Conservation (phyloP, 2,329 filamentous ascomycete genomes). For the Sporothrix sp. region DNA sequence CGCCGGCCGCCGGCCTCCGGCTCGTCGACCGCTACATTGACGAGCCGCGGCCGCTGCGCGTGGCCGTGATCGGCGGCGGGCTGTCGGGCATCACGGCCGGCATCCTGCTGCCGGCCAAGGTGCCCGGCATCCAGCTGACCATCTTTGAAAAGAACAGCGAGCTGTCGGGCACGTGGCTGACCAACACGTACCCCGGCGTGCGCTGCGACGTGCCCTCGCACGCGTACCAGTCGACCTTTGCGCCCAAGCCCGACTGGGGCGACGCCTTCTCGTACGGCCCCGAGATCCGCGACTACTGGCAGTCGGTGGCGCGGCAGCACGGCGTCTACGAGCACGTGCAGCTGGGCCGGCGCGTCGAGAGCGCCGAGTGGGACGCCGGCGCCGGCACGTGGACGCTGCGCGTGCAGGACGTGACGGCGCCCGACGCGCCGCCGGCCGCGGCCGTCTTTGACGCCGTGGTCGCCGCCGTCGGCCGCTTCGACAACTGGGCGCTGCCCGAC, state of each 20-base stretch:
- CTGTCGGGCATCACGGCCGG: conserved; percentile 55
- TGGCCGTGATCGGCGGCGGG: conserved; percentile 56
- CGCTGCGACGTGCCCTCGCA: conserved; percentile 60
- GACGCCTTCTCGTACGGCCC: conserved; percentile 56
- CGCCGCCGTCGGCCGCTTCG: conserved; percentile 54
- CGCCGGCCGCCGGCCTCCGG: background rate
- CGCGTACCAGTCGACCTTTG: conserved; percentile 60
- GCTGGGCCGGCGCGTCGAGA: conserved; percentile 45
- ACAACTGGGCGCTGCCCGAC: conserved; percentile 40
- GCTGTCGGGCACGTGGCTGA: conserved; percentile 33
- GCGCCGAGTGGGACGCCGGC: conserved; percentile 44
- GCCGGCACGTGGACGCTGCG: conserved; percentile 47
- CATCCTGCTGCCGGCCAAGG: conserved; percentile 55
- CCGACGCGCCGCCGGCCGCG: conserved; percentile 27
- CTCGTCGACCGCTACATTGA: conserved; percentile 35
- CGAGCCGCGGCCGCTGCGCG: conserved; percentile 37
- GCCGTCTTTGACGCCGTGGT: conserved; percentile 50
- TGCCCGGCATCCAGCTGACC: conserved; percentile 55
- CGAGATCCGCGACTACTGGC: conserved; percentile 61
- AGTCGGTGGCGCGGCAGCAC: conserved; percentile 51
- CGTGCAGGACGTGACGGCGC: conserved; percentile 27
- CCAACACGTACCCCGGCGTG: conserved; percentile 25
- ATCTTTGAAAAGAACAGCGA: conserved; percentile 61
- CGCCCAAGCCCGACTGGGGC: conserved; percentile 58
- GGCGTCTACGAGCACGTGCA: conserved; percentile 51